A percentile compares a stretch with the other conserved stretches of the same genome.
Evolutionary conservation across 2,329 filamentous ascomycete genomes (phyloP).

Genomic region (Spiromastix sp.): DNA sequence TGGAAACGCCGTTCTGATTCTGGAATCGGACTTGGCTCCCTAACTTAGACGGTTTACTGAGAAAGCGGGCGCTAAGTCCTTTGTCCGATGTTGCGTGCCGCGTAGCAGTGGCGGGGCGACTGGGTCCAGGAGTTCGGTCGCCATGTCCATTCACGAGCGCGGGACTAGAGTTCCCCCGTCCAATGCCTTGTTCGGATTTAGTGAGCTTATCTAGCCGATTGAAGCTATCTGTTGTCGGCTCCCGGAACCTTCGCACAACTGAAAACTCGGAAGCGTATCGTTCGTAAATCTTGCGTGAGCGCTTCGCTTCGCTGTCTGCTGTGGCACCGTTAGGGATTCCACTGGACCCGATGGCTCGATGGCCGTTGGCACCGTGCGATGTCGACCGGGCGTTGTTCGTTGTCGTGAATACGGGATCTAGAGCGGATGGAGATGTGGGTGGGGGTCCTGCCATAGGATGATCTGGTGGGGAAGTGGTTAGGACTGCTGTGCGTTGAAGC

Average conservation of each 20-base stretch:
- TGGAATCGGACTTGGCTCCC: constrained; percentile 22
- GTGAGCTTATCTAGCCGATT: constrained; percentile 14
- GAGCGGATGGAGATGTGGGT: constrained; percentile 22
- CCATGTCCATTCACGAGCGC: not conserved
- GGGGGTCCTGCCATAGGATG: constrained; percentile 21
- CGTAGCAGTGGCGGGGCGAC: constrained; percentile 11
- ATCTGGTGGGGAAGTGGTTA: constrained; percentile 35
- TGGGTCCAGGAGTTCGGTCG: not conserved
- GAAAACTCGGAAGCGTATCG: constrained; percentile 32
- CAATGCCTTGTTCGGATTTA: not conserved
- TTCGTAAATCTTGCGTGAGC: constrained; percentile 35
- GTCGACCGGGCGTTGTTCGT: constrained; percentile 21
- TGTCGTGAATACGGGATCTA: constrained; percentile 26
- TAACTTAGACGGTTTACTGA: constrained; percentile 16
- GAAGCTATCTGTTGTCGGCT: constrained; percentile 34
- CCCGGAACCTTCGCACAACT: constrained; percentile 36
- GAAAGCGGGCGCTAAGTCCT: constrained; percentile 13
- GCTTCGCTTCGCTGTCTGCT: constrained; percentile 28
- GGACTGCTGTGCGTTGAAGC: constrained; percentile 35
- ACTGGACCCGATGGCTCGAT: constrained; percentile 6
- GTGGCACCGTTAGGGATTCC: constrained; percentile 10
- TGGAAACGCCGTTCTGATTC: constrained; percentile 22
- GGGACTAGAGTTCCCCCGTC: constrained; percentile 1
- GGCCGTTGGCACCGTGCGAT: constrained; percentile 7
- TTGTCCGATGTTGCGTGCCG: constrained; percentile 16